Base-by-base conservation (phyloP, 805 yeast species). In the Candida ipomoeae region DNA sequence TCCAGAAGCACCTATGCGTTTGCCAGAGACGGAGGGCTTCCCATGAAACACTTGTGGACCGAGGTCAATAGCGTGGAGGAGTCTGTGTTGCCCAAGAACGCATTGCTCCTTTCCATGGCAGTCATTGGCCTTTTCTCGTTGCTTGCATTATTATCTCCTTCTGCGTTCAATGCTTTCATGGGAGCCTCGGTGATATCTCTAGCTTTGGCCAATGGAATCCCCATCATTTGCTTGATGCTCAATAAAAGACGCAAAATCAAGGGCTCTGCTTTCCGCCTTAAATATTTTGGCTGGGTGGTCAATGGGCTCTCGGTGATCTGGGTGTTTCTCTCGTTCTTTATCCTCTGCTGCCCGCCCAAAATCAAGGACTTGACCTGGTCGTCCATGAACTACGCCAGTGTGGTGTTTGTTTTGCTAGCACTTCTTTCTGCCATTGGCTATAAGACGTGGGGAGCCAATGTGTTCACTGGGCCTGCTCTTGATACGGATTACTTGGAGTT, bases 21-120 rank as follows among this genome's bases (percentile, higher is more conserved):
- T 69, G 89, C 92, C 47, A 78, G 96, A 69, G 96, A 88, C 64
- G 87, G 84, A 35, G 96, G 90, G 0, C 66, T 88, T 40, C 95
- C 95, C 1, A 79, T 73, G 57, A 78, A 81, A 49, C 72, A 78
- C 11, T 58, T 78, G 14, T 87, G 91, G 89, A 77, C 82, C 3
- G 77, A 78, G 57, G 87, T 88, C 39, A 84, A 84, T 57, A 71
- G 78, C 0, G 65, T 69, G 6, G 80, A 79, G 49, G 74, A 78
- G 48, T 80, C 80, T 40, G 77, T 74, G 31, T 82, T 87, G 20
- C 96, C 95, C 2, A 80, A 79, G 55, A 83, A 87, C 62, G 86
- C 94, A 0, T 71, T 87, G 23, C 65, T 83, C 39, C 67, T 86
- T 40, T 82, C 89, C 14, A 83, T 85, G 76, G 78, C 68, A 0